Evolutionary conservation across 2,329 filamentous ascomycete species (phyloP).

Genomic region (Colletotrichum aenigma): DNA sequence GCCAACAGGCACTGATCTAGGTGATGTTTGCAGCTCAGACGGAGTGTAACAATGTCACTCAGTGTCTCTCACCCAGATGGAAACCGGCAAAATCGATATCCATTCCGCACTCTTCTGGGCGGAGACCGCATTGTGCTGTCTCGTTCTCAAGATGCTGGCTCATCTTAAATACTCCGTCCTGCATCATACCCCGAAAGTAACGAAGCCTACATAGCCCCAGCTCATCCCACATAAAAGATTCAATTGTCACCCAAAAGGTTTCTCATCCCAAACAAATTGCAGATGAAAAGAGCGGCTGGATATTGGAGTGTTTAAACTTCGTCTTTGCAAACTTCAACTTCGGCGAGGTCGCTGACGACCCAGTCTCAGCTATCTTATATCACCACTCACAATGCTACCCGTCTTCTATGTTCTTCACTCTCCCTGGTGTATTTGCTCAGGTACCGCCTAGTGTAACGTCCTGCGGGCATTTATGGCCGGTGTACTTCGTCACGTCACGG

Average conservation of each 20-base stretch:
- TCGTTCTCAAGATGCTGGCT: background rate
- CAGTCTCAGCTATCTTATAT: no score
- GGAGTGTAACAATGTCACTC: background rate
- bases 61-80: background rate
- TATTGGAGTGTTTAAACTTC: no score
- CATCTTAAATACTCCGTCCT: background rate
- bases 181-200: background rate
- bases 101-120: background rate
- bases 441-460: no score
- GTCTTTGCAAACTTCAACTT: no score
- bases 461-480: no score
- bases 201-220: rapidly evolving
- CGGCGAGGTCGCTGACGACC: no score
- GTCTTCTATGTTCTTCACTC: background rate
- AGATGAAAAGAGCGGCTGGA: no score
- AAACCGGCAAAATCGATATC: background rate
- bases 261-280: rapidly evolving
- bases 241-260: background rate
- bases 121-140: background rate
- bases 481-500: no score
- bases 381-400: rapidly evolving
- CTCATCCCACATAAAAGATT: background rate
- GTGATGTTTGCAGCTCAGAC: background rate
- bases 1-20: rapidly evolving
- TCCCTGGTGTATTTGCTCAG: background rate